Evolutionary conservation across 2,329 filamentous ascomycete genomes (phyloP), one percentile per base, ranked within the genome.

Genomic region (Nigrospora osmanthi): DNA sequence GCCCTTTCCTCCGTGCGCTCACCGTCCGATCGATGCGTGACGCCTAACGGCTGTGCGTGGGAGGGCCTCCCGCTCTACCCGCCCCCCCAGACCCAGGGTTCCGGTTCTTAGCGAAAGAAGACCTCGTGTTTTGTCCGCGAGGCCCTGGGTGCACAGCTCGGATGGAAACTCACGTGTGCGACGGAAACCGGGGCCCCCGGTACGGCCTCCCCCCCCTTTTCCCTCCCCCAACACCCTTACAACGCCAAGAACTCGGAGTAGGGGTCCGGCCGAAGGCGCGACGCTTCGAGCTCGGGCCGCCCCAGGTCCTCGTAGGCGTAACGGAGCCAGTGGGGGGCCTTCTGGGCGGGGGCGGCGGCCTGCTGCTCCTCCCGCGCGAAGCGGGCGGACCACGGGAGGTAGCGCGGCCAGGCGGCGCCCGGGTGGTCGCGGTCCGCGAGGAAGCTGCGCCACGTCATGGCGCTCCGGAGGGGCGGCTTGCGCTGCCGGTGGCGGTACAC

Each of bases 361-460:
- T 40, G 35, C 30, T 47, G 46, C 14, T 44, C 38, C 19, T 35
- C 38, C 23, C 30, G 17, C 10, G 46, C 19, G 31, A 47, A 47
- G 12, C 33, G 32, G n/a, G 38, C 38, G n/a, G 46, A 47, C 46
- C 46, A 44, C 7, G 46, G 42, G n/a, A 47, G 41, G 42, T 32
- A 47, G 17, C 38, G 36, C 33, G 46, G 42, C 42, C 46, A 47
- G 34, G 15, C 42, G 33, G 15, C 23, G n/a, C 17, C n/a, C n/a
- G n/a, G 15, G 30, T 34, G 35, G 6, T 40, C 1, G 6, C 36
- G 23, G 1, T 16, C 35, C n/a, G 28, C 43, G 13, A 44, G 35
- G 42, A 47, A 44, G 34, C 46, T 41, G 19, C 35, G 33, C 46
- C 46, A 44, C 12, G 31, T 36, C 34, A 44, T 37, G 17, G 32